Evolutionary conservation across 2,329 filamentous ascomycete genomes (phyloP).

Genomic region (Monosporascus sp.): DNA sequence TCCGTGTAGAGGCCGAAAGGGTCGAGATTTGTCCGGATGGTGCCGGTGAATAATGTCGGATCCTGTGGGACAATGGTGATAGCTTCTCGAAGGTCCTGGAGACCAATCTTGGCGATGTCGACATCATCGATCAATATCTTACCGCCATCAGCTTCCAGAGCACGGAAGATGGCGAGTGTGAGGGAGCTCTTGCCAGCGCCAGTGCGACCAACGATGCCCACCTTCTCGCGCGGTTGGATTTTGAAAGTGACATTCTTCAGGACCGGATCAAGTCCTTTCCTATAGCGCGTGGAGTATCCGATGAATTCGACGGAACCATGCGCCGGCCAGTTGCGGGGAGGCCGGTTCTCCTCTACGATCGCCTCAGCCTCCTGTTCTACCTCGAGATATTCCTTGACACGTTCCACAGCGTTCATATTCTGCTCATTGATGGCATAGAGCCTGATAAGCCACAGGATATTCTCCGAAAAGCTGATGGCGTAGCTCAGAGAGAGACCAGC

Average conservation of each 20-base stretch:
- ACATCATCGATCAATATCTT: conserved; percentile 86
- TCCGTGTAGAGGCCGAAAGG: conserved; percentile 87
- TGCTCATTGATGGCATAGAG: conserved; percentile 95
- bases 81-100: conserved; percentile 87
- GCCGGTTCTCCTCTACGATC: conserved; percentile 72
- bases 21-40: conserved; percentile 86
- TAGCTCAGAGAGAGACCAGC: conserved; percentile 94
- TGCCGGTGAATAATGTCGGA: conserved; percentile 89
- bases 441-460: conserved; percentile 92
- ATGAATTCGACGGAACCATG: conserved; percentile 84
- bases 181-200: conserved; percentile 96
- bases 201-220: conserved; percentile 92
- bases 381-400: conserved; percentile 94
- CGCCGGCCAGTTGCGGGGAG: conserved; percentile 76
- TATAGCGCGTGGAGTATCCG: conserved; percentile 84
- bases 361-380: conserved; percentile 87
- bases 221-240: conserved; percentile 81
- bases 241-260: conserved; percentile 80
- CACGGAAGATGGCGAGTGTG: conserved; percentile 87
- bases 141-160: conserved; percentile 83
- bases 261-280: conserved; percentile 81
- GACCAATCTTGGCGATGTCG: conserved; percentile 84
- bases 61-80: conserved; percentile 99
- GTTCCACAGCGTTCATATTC: conserved; percentile 99
- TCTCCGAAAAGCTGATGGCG: conserved; percentile 94